phyloP scores from a whole-genome alignment of 2,329 filamentous ascomycete genomes.

The Fusarium torreyae region DNA sequence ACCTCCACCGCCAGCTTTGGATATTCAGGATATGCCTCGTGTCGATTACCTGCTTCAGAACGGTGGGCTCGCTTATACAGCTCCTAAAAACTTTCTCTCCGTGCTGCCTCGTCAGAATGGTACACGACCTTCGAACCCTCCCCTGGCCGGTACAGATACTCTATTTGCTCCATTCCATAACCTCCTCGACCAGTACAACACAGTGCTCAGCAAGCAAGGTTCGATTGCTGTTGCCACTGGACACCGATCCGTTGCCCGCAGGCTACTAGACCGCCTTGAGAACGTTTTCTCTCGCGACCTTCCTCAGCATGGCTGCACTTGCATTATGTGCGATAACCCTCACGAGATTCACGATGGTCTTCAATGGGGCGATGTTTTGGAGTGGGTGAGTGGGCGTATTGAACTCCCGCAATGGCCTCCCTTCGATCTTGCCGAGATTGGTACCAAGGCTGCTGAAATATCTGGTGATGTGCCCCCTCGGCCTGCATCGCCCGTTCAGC shows the following conservation, averaged over 20 bases:
- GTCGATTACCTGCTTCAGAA: constrained; percentile 95
- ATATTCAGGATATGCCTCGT: constrained; percentile 79
- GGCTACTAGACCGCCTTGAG: constrained; percentile 90
- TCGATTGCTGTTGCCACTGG: constrained; percentile 96
- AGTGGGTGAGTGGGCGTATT: constrained; percentile 89
- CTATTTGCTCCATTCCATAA: constrained; percentile 88
- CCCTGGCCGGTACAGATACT: constrained; percentile 76
- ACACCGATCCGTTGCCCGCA: constrained; percentile 92
- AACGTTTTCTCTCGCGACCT: constrained; percentile 96
- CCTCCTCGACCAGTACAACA: constrained; percentile 87
- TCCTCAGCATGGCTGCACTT: constrained; percentile 86
- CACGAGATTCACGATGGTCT: constrained; percentile 78
- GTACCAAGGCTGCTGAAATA: constrained; percentile 71
- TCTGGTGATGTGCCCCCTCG: constrained; percentile 73
- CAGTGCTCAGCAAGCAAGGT: constrained; percentile 85
- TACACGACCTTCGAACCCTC: constrained; percentile 73
- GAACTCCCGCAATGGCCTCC: constrained; percentile 92
- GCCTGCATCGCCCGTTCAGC: constrained; percentile 75
- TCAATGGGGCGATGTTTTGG: constrained; percentile 95
- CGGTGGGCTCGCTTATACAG: constrained; percentile 80
- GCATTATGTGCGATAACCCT: constrained; percentile 82
- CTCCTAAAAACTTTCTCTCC: constrained; percentile 81
- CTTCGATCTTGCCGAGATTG: constrained; percentile 78
- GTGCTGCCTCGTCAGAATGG: constrained; percentile 71
- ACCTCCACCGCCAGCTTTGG: constrained; percentile 82